phyloP scores from a whole-genome alignment of 495 filamentous ascomycete genomes.

The Neurospora hispaniola region DNA sequence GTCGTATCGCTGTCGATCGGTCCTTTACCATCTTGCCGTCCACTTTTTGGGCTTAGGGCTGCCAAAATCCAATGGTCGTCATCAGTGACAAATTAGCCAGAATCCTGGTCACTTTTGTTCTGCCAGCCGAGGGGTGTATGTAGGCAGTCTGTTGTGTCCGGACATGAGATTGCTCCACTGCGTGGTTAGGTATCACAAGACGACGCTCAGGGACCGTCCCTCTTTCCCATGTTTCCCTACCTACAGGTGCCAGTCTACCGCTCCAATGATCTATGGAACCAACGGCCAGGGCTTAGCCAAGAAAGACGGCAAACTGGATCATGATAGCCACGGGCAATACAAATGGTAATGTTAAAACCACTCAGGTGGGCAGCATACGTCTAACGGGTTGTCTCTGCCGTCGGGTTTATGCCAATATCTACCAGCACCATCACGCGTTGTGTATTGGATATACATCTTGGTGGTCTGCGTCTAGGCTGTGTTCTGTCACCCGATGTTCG shows the following conservation, averaged over 20 bases:
- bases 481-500: background rate
- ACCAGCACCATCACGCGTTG: background rate
- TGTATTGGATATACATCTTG: too few relatives aligned
- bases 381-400: background rate
- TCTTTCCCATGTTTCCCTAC: background rate
- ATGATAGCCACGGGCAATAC: background rate
- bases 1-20: background rate
- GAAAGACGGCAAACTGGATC: background rate
- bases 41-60: background rate
- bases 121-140: background rate
- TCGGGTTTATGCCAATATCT: background rate
- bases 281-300: background rate
- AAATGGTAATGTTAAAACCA: background rate
- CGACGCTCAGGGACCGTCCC: background rate
- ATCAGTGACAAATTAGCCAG: background rate
- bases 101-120: background rate
- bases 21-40: background rate
- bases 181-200: background rate
- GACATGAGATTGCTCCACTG: background rate
- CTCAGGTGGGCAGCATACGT: background rate
- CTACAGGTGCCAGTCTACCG: background rate
- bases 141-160: background rate
- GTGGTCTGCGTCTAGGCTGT: background rate
- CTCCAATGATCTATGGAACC: background rate
- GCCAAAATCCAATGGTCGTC: background rate